Evolutionary conservation across 352 stramenopile genomes (phyloP).

Genomic region (Nothophytophthora sp.): DNA sequence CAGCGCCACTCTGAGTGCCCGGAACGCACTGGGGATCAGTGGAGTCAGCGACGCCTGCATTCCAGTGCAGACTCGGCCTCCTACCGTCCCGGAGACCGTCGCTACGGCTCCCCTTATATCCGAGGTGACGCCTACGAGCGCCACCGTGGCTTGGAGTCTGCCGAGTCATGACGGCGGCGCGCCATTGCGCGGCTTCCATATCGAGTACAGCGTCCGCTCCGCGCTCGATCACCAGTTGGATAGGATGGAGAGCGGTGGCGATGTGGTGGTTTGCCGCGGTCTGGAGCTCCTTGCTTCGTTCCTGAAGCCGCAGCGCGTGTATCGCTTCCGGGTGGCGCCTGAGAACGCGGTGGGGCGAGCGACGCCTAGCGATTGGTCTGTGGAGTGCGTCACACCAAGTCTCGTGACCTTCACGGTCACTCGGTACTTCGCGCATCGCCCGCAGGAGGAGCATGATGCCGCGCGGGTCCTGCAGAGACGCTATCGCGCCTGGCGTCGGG

Average conservation of each 20-base stretch:
- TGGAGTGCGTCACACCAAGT: conserved; percentile 46
- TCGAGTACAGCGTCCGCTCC: conserved; percentile 50
- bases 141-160: conserved; percentile 34
- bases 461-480: conserved; percentile 36
- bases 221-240: conserved; percentile 6
- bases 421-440: conserved; percentile 45
- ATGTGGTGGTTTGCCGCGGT: conserved; percentile 40
- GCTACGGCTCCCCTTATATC: conserved; percentile 20
- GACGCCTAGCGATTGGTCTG: conserved; percentile 38
- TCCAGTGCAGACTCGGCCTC: conserved; percentile 36
- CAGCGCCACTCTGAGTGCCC: conserved; percentile 39
- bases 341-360: conserved; percentile 45
- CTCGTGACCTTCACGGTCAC: conserved; percentile 71
- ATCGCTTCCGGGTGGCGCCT: conserved; percentile 54
- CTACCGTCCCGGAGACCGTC: conserved; percentile 42
- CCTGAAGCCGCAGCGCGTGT: conserved; percentile 54
- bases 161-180: conserved; percentile 58
- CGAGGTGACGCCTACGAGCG: conserved; percentile 49
- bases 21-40: conserved; percentile 51
- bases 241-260: conserved; percentile 34
- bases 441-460: conserved; percentile 51
- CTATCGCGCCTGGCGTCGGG: conserved; percentile 39
- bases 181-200: conserved; percentile 37
- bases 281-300: conserved; percentile 40
- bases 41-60: conserved; percentile 34